Evolutionary conservation across 2,329 filamentous ascomycete genomes (phyloP), one percentile per base, ranked within the genome.

Genomic region (Setomelanomma holmii): DNA sequence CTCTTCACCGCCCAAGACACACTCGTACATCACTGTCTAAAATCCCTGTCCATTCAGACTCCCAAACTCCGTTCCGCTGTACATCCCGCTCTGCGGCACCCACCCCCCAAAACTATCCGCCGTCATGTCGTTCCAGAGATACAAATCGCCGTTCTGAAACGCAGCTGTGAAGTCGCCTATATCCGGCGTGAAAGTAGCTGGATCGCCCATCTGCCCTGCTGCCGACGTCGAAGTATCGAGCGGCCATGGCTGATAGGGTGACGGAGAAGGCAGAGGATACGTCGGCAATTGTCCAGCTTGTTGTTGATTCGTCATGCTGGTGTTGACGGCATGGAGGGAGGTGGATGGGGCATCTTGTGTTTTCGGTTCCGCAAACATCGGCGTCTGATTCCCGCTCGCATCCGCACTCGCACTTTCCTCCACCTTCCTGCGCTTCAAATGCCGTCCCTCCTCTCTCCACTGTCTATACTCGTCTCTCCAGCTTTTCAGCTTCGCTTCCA

Each of bases 61-160:
- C 7, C 61, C 65, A 45, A 68, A 71, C 5, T 66, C 64, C 48
- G 67, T 50, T 5, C 67, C 63, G 5, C 52, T 61, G 33, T 68
- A 72, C 24, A 66, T 45, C 4, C 56, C 59, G 2, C 60, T 60
- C 46, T 69, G 70, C 2, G 67, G 62, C 2, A 67, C 64, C 69
- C 70, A 73, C 0, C 67, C 66, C 11, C 66, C 69, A 35, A 67
- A 69, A 30, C 60, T 68, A n/a, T 73, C 70, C 1, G 52, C 58
- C 11, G 61, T 64, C n/a, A 67, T 55, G 22, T 72, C 71, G 41
- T 73, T 71, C 71, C 71, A 74, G 1, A 74, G 55, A 49, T 73
- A 73, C 45, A 74, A 55, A 47, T 74, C 71, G 7, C 71, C 71
- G 17, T 73, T 66, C 23, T 73, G 68, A 43, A 74, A 73, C 2